A percentile compares a stretch with the other conserved stretches of the same genome.
Evolutionary conservation across 306 rosid genomes (phyloP).

Genomic region (Malus asiatica): DNA sequence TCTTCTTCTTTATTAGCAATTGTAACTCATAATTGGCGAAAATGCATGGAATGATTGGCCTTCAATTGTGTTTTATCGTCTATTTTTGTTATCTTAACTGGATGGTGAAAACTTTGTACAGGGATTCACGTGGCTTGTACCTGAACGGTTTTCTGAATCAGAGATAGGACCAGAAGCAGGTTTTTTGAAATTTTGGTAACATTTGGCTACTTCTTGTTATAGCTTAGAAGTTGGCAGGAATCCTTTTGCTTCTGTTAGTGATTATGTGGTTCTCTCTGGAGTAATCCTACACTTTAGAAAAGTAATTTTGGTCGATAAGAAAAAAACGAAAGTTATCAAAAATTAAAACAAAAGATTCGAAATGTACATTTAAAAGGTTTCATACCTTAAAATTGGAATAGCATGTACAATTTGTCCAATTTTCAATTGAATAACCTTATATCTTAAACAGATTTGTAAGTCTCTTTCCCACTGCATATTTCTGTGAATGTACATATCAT

Average conservation of each 20-base stretch:
- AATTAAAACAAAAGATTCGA: neutral
- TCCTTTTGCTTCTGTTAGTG: neutral
- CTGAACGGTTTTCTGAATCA: slow-evolving; percentile 87
- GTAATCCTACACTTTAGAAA: neutral
- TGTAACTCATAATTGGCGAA: neutral
- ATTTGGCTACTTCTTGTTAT: slow-evolving; percentile 48
- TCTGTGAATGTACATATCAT: neutral
- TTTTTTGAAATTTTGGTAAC: slow-evolving; percentile 90
- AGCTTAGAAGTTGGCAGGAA: slow-evolving; percentile 19
- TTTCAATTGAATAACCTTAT: neutral
- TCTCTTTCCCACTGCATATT: neutral
- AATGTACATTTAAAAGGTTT: neutral
- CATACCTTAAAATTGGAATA: neutral
- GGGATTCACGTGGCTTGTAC: slow-evolving; percentile 98
- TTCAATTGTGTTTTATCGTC: neutral
- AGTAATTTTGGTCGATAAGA: neutral
- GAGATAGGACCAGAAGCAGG: slow-evolving; percentile 99
- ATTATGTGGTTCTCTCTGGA: neutral
- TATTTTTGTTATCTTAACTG: slow-evolving; percentile 17
- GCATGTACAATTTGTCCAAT: neutral
- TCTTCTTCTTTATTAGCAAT: neutral
- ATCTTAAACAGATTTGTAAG: neutral
- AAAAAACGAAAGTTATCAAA: neutral
- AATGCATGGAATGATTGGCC: neutral
- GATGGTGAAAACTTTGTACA: slow-evolving; percentile 34